A percentile compares a stretch with the other conserved stretches of the same genome.
These are phyloP conservation scores for Globisporangium alternatum DNA, from an alignment of 352 stramenopile species.

Conservation along the genomic window DNA sequence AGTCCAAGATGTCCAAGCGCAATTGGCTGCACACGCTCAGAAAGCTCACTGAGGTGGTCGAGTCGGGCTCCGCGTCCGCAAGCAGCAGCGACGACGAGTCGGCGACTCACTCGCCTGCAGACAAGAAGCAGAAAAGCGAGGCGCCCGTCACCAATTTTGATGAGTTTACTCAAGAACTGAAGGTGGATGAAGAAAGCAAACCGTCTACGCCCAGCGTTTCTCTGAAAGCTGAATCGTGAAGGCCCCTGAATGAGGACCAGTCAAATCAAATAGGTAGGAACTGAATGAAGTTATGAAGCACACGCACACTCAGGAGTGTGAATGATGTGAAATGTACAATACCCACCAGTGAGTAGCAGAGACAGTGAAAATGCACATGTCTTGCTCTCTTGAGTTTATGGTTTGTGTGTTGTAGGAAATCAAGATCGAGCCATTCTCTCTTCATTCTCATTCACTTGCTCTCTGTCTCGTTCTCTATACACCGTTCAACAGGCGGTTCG, in stretches of 20 bases:
- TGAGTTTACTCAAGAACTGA: background rate
- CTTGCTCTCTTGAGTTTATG: background rate
- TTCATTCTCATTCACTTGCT: background rate
- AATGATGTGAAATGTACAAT: background rate
- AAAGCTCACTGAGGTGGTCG: slow-evolving; percentile 16
- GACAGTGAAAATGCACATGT: background rate
- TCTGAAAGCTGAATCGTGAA: background rate
- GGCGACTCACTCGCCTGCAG: background rate
- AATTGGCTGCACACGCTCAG: slow-evolving; percentile 22
- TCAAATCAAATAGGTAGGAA: slow-evolving; percentile 1
- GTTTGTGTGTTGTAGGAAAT: background rate
- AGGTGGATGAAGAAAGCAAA: background rate
- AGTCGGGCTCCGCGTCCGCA: background rate
- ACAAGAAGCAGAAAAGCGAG: slow-evolving; percentile 10
- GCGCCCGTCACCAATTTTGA: background rate
- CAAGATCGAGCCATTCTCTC: background rate
- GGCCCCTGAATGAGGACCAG: background rate
- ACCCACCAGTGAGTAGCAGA: background rate
- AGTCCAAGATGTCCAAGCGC: slow-evolving; percentile 16
- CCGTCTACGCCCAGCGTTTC: background rate
- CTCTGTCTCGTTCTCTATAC: slow-evolving; percentile 25
- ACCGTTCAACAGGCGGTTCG: slow-evolving; percentile 80
- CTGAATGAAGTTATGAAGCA: slow-evolving; percentile 9
- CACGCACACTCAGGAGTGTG: background rate
- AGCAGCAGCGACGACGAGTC: slow-evolving; percentile 2